Percentiles rank a stretch among this genome's conserved stretches.
Evolutionary conservation across 192 early-diverging fungal species (phyloP).

Genomic region (Kappamyces sp.): DNA sequence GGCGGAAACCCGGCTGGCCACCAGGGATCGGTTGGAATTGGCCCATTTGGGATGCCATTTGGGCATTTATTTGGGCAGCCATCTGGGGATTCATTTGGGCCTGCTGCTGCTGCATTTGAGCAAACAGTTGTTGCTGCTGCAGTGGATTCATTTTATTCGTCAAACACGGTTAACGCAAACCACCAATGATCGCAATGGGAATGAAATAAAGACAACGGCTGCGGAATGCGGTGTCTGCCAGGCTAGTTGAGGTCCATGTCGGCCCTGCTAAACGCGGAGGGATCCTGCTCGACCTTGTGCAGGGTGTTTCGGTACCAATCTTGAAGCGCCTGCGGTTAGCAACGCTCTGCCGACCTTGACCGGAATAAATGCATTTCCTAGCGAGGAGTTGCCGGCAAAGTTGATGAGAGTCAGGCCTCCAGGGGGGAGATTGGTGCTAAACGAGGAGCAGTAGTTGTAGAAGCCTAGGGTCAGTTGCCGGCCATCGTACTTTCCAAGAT

Average conservation of each 20-base stretch:
- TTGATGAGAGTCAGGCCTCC: slow-evolving; percentile 48
- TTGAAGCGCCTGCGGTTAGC: slow-evolving; percentile 40
- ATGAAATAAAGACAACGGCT: too few relatives aligned
- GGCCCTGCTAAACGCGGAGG: slow-evolving; percentile 22
- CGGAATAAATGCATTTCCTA: slow-evolving; percentile 34
- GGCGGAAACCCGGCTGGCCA: not conserved
- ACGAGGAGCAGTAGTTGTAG: slow-evolving; percentile 44
- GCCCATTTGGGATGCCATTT: slow-evolving; percentile 13
- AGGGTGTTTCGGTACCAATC: slow-evolving; percentile 75
- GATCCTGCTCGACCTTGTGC: slow-evolving; percentile 69
- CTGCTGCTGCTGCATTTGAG: not conserved
- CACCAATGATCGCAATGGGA: too few relatives aligned
- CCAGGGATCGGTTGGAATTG: slow-evolving; percentile 10
- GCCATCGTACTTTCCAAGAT: slow-evolving; percentile 32
- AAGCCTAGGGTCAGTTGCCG: slow-evolving; percentile 13
- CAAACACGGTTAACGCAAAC: too few relatives aligned
- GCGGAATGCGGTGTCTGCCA: too few relatives aligned
- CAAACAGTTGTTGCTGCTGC: too few relatives aligned
- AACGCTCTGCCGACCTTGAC: slow-evolving; percentile 25
- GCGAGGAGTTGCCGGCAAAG: slow-evolving; percentile 21
- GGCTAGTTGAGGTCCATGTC: too few relatives aligned
- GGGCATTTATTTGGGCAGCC: slow-evolving; percentile 9
- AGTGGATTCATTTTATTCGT: too few relatives aligned
- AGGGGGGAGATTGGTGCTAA: slow-evolving; percentile 44
- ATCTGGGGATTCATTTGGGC: slow-evolving; percentile 4